phyloP scores from a whole-genome alignment of 2,329 filamentous ascomycete genomes.

The Pseudogymnoascus pannorum region DNA sequence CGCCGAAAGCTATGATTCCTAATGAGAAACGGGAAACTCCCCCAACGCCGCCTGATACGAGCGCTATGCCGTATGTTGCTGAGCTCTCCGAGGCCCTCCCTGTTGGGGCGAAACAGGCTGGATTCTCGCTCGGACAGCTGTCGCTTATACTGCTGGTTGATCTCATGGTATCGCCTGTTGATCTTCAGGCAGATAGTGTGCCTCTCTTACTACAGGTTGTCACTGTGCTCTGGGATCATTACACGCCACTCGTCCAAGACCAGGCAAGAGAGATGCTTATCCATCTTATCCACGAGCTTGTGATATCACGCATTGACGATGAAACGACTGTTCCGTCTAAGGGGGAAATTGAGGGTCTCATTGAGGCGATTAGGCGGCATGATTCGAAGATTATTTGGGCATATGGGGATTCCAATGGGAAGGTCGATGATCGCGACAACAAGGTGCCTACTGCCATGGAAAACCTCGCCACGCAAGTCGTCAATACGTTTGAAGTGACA shows the following conservation, averaged over 20 bases:
- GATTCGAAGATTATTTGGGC: constrained; percentile 83
- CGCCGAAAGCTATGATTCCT: constrained; percentile 93
- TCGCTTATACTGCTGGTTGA: constrained; percentile 92
- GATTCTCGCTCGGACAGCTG: constrained; percentile 86
- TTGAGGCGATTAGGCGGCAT: constrained; percentile 78
- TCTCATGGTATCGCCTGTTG: constrained; percentile 86
- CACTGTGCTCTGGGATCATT: constrained; percentile 94
- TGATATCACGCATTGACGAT: constrained; percentile 66
- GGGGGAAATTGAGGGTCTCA: constrained; percentile 74
- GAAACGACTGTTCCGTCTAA: constrained; percentile 55
- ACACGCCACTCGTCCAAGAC: constrained; percentile 88
- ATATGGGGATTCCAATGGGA: constrained; percentile 88
- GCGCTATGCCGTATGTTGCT: constrained; percentile 78
- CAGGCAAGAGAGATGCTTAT: constrained; percentile 97
- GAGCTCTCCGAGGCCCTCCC: constrained; percentile 74
- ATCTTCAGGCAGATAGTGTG: constrained; percentile 69
- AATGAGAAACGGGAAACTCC: constrained; percentile 69
- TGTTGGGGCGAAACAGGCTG: constrained; percentile 82
- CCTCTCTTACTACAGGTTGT: constrained; percentile 85
- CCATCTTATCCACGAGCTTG: constrained; percentile 90
- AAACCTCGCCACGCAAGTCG: constrained; percentile 70
- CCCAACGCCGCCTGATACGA: constrained; percentile 64
- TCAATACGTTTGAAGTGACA: constrained; percentile 75
- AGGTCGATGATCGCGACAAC: constrained; percentile 61
- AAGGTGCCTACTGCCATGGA: constrained; percentile 87